Evolutionary conservation across 2,329 filamentous ascomycete species (phyloP), one percentile per base, ranked within the genome.

Genomic region (Harringtonia aguacate): DNA sequence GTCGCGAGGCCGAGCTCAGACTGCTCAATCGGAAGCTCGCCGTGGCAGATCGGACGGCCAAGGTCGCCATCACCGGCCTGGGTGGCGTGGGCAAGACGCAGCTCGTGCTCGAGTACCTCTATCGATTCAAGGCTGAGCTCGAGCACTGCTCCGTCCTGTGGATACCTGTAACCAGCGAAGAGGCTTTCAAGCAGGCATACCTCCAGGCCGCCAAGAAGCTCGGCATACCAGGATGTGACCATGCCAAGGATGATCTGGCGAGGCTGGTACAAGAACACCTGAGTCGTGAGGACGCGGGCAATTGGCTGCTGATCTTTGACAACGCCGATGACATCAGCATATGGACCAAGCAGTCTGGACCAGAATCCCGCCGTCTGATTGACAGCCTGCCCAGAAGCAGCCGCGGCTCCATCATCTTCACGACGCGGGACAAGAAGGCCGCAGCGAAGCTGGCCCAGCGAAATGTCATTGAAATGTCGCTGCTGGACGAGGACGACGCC

Each of bases 241-340:
- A 65, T n/a, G 48, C 56, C 2, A 55, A 61, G 5, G 55, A 53
- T 1, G 59, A 69, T 44, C 42, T 64, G 2, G 65, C 59, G 34
- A 21, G 30, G 12, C 54, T 66, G 2, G 59, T 70, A 4, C 63
- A 63, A 31, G 36, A 33, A 5, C 51, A 49, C 12, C 47, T 70
- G 2, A 60, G 55, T 30, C 41, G 48, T 21, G 38, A 36, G n/a
- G 45, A 30, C n/a, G 46, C 37, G 2, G 54, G 57, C 2, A 46
- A 47, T 1, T 70, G 65, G 67, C 53, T 71, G 2, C 44, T 70
- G 34, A 53, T 72, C 33, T 41, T 70, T n/a, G 66, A 72, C 43
- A 70, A 68, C 40, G 63, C 62, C 13, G 64, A 70, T 43, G 62
- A 70, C 44, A 39, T 39, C 4, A 45, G 58, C 2, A 44, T 66